Percentiles rank a stretch among this genome's conserved stretches.
Conservation (phyloP, 2,329 filamentous ascomycete genomes). For the Penicillium sp. region DNA sequence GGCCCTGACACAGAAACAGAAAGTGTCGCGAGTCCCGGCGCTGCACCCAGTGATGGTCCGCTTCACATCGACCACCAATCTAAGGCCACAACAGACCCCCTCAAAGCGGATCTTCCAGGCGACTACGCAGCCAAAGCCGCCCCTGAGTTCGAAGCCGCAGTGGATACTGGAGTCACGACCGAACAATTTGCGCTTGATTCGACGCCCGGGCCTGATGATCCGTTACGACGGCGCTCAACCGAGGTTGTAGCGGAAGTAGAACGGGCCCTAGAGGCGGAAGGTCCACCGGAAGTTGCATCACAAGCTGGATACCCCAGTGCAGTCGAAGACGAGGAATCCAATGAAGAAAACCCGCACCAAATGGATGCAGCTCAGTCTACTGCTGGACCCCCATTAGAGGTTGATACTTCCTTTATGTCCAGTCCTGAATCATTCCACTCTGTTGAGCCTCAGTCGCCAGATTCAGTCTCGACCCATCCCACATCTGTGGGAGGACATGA, state of each 20-base stretch:
- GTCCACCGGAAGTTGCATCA: neutral
- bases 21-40: neutral
- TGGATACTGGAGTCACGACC: neutral
- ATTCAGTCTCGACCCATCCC: conserved; percentile 20
- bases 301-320: neutral
- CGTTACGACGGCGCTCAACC: neutral
- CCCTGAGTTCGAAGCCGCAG: neutral
- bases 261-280: neutral
- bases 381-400: conserved; percentile 8
- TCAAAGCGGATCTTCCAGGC: neutral
- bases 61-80: neutral
- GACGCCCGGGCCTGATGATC: neutral
- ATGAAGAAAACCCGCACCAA: neutral
- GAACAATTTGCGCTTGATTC: neutral
- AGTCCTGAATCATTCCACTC: conserved; percentile 47
- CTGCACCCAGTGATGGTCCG: neutral
- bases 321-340: neutral
- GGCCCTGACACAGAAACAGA: neutral
- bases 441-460: conserved; percentile 24
- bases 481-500: conserved; percentile 20
- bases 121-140: neutral
- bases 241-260: neutral
- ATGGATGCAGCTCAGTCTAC: neutral
- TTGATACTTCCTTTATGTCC: conserved; percentile 33
- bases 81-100: neutral